Percentiles rank a stretch among this genome's conserved stretches.
phyloP scores from a whole-genome alignment of 2,329 filamentous ascomycete genomes.

The Grosmannia huntii region DNA sequence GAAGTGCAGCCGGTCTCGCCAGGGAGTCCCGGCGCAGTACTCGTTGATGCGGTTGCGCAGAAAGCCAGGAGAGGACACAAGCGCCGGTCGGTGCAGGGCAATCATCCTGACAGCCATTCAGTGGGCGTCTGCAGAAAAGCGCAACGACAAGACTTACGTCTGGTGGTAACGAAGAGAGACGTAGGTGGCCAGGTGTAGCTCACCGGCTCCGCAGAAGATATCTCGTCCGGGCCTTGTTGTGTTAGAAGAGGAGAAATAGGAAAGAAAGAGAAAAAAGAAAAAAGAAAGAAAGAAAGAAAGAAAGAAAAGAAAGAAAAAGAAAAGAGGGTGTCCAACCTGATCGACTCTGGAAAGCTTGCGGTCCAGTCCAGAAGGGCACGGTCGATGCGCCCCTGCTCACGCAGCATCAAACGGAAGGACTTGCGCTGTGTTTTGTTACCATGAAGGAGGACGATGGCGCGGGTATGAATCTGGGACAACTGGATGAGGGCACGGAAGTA shows the following conservation, averaged over 20 bases:
- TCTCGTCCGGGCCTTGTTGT: conserved; percentile 2
- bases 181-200: conserved; percentile 6
- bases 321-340: neutral
- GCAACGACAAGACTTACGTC: neutral
- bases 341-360: conserved; percentile 3
- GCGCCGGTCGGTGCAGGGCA: conserved; percentile 4
- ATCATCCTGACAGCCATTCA: neutral
- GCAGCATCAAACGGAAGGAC: conserved; percentile 1
- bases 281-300: neutral
- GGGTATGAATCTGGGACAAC: conserved; percentile 2
- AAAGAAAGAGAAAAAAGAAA: neutral
- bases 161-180: conserved; percentile 4
- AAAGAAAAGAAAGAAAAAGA: neutral
- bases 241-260: neutral
- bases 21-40: conserved; percentile 4
- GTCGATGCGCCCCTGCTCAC: conserved; percentile 6
- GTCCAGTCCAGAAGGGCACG: conserved; percentile 7
- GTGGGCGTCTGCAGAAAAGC: neutral
- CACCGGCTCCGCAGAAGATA: conserved; percentile 1
- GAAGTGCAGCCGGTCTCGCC: conserved; percentile 5
- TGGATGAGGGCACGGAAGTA: conserved; percentile 3
- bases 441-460: conserved; percentile 2
- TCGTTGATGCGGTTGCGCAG: conserved; percentile 5
- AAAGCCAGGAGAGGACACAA: conserved; percentile 4
- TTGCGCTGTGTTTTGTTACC: neutral